A percentile compares a stretch with the other conserved stretches of the same genome.
Conservation (phyloP, 352 stramenopile species). For the Globisporangium barbulae region DNA sequence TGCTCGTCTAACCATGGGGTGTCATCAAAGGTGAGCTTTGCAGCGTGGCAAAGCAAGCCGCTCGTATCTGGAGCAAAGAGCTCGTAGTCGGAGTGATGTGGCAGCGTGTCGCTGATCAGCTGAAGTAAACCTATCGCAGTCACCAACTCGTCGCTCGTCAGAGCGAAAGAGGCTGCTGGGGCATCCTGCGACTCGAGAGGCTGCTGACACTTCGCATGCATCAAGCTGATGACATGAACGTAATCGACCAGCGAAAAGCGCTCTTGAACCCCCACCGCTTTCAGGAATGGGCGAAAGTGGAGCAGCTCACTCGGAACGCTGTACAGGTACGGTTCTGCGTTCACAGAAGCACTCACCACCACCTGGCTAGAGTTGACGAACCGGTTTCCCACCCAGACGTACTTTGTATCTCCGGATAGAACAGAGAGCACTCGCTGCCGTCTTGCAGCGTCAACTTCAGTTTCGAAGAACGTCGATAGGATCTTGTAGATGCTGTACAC, state of each 20-base stretch:
- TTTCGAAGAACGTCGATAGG: conserved; percentile 58
- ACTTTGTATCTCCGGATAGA: conserved; percentile 40
- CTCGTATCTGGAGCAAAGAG: conserved; percentile 52
- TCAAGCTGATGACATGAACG: conserved; percentile 48
- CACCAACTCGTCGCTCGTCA: conserved; percentile 43
- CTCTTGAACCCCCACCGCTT: conserved; percentile 57
- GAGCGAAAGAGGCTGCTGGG: conserved; percentile 12
- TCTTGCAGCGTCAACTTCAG: conserved; percentile 21
- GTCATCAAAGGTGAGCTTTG: conserved; percentile 63
- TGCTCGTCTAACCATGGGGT: conserved; percentile 62
- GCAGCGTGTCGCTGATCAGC: conserved; percentile 56
- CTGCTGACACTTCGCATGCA: conserved; percentile 38
- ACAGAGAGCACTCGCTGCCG: conserved; percentile 30
- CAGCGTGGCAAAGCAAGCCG: conserved; percentile 34
- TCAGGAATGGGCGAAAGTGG: conserved; percentile 61
- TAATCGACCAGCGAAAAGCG: conserved; percentile 58
- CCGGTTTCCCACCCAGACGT: conserved; percentile 56
- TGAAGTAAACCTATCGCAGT: conserved; percentile 64
- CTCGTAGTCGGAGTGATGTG: conserved; percentile 51
- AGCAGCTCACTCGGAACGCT: conserved; percentile 57
- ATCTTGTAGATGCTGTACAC: conserved; percentile 61
- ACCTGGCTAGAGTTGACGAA: conserved; percentile 58
- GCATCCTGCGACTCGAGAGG: conserved; percentile 14
- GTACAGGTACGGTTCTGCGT: conserved; percentile 66
- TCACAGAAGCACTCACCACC: conserved; percentile 40